Evolutionary conservation across 164 flowering plant genomes (phyloP).

Genomic region (Chimonanthus praecox): DNA sequence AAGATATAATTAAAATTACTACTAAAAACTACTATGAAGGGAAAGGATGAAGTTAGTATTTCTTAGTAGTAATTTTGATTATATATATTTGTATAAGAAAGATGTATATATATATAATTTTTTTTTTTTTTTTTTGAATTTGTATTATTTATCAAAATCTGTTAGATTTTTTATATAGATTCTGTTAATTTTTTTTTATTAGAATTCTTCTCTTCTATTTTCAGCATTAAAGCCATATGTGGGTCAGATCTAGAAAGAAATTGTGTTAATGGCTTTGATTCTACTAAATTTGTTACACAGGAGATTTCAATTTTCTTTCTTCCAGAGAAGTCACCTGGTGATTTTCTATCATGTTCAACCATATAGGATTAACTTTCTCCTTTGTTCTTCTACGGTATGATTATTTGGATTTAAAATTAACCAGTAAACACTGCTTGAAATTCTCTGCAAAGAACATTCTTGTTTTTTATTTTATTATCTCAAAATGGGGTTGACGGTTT

Average conservation of each 20-base stretch:
- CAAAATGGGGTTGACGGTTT: no score
- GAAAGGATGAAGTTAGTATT: no score
- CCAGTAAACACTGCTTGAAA: no score
- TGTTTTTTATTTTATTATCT: no score
- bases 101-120: no score
- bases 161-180: not conserved
- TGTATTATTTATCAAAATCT: not conserved
- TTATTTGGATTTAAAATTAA: no score
- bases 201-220: conserved; percentile 4
- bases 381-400: not conserved
- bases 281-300: conserved; percentile 60
- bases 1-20: no score
- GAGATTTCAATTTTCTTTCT: conserved; percentile 74
- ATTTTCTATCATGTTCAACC: conserved; percentile 7
- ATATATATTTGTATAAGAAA: no score
- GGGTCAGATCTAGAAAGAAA: conserved; percentile 57
- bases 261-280: conserved; percentile 94
- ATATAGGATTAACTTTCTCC: not conserved
- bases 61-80: no score
- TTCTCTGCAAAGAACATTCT: no score
- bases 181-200: not conserved
- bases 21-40: no score
- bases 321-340: conserved; percentile 36
- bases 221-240: conserved; percentile 85
- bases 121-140: no score